Percentiles rank a stretch among this genome's conserved stretches.
Conservation (phyloP, 768 basidiomycete genomes). For the Lactarius evosmus region DNA sequence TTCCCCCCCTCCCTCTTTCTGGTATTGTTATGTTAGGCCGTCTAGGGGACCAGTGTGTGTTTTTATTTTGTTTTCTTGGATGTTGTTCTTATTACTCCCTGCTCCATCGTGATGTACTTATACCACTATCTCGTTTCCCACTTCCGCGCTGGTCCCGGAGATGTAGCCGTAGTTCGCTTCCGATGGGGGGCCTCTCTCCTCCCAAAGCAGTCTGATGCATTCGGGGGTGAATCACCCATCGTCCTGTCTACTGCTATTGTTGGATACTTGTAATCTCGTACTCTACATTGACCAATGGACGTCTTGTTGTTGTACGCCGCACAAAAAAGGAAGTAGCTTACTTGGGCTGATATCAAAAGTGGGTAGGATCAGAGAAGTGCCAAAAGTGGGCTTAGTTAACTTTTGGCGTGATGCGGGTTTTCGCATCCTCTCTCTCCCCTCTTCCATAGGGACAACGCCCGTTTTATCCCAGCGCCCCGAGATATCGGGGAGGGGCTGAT, state of each 20-base stretch:
- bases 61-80: neutral
- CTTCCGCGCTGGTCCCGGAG: constrained; percentile 26
- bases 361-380: neutral
- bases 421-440: neutral
- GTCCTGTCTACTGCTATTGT: constrained; percentile 14
- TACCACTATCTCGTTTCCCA: constrained; percentile 3
- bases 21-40: constrained; percentile 22
- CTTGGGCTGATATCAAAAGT: neutral
- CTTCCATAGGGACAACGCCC: neutral
- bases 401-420: neutral
- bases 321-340: neutral
- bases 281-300: constrained; percentile 18
- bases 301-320: neutral
- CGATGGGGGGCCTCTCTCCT: neutral
- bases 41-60: constrained; percentile 25
- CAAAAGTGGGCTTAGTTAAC: neutral
- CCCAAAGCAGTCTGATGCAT: neutral
- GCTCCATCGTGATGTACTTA: constrained; percentile 6
- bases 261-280: constrained; percentile 14
- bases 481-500: constrained; percentile 10
- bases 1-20: neutral
- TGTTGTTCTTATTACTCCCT: neutral
- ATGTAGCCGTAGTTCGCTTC: constrained; percentile 23
- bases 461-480: neutral
- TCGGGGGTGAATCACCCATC: neutral